Base-by-base conservation (phyloP, 1,284 basidiomycete genomes). In the Cutaneotrichosporon cutaneum region DNA sequence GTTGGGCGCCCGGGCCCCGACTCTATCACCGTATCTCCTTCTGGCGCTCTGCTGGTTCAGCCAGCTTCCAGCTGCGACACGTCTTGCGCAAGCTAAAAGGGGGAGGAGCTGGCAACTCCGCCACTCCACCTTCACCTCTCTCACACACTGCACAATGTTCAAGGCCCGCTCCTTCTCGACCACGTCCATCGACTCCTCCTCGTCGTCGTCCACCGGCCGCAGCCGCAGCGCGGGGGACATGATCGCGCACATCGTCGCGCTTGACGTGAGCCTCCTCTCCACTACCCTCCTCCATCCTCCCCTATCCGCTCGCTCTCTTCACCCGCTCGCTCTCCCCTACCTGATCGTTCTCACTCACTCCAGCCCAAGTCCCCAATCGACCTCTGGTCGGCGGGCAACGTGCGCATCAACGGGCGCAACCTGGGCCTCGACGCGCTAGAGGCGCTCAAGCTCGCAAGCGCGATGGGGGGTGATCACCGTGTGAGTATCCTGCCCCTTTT, bases 341-440 rank as follows among this genome's bases (percentile, higher is more conserved):
- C 33, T 11, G 11, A 8, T 21, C n/a, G n/a, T 18, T 27, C n/a
- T n/a, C n/a, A 52, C 54, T 56, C 3, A 54, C 27, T 22, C 27
- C 54, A 78, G 75, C 39, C 67, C 27, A 11, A 65, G 45, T 54
- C 71, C n/a, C n/a, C n/a, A n/a, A 65, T 76, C 59, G 65, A 74
- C 56, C 68, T 77, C 54, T 77, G 76, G 75, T 76, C 74, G 27
- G 75, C 69, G 16, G 74, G 70, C 11, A 76, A 73, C 55, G 61
- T 74, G 60, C 71, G 72, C 45, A 58, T 76, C 51, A 64, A 70
- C 54, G 67, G 66, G 2, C 68, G 64, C 42, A 73, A 78, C 60
- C 62, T 75, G 21, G 72, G 72, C 14, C 42, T 75, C 21, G 62
- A 69, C 5, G 45, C 70, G 5, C 52, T 56, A 7, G 71, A 73